phyloP scores from a whole-genome alignment of 345 rosid species.

The Theobroma cacao region DNA sequence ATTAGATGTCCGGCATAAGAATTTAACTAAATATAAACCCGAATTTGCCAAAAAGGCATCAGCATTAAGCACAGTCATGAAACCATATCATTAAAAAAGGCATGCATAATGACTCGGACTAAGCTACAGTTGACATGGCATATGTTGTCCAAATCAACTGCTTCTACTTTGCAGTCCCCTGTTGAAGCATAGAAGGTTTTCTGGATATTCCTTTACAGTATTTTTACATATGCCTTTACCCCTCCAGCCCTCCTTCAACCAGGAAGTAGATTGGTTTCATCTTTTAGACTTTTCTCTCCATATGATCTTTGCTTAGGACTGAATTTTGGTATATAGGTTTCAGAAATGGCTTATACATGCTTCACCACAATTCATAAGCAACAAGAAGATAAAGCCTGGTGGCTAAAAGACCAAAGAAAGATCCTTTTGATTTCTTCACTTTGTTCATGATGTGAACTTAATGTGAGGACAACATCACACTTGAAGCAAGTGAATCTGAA shows the following conservation, averaged over 20 bases:
- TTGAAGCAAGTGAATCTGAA: slow-evolving; percentile 22
- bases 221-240: background rate
- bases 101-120: slow-evolving; percentile 23
- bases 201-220: background rate
- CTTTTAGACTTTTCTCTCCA: too few species aligned
- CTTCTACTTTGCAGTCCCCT: slow-evolving; percentile 19
- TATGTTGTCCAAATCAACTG: slow-evolving; percentile 22
- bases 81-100: slow-evolving; percentile 10
- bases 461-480: background rate
- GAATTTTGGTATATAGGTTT: background rate
- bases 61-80: slow-evolving; percentile 19
- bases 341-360: background rate
- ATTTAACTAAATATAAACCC: slow-evolving; percentile 15
- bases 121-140: slow-evolving; percentile 15
- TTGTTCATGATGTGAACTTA: background rate
- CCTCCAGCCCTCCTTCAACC: background rate
- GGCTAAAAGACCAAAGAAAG: background rate
- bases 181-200: background rate
- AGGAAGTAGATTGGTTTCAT: too few species aligned
- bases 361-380: background rate
- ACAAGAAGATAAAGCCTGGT: background rate
- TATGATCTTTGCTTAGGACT: background rate
- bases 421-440: background rate
- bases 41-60: slow-evolving; percentile 7
- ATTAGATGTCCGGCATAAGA: too few species aligned